A percentile compares a stretch with the other conserved stretches of the same genome.
Evolutionary conservation across 2,329 filamentous ascomycete genomes (phyloP).

Genomic region (Stagonosporopsis cucurbitacearum): DNA sequence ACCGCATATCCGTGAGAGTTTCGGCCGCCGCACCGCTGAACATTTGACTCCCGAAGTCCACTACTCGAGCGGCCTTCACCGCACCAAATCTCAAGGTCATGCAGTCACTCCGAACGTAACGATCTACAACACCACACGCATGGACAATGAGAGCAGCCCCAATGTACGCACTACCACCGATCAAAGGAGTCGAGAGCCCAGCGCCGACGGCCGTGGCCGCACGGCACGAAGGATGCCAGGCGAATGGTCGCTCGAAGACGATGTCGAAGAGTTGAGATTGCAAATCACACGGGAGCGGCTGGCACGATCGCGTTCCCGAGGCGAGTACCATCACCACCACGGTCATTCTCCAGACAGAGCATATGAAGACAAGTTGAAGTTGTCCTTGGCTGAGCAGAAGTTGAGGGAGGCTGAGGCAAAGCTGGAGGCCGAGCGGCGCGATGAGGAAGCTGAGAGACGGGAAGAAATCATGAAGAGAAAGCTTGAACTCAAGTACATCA

Average conservation of each 20-base stretch:
- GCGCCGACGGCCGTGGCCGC: constrained; percentile 42
- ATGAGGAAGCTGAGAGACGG: constrained; percentile 42
- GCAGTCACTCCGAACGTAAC: constrained; percentile 54
- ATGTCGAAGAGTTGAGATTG: constrained; percentile 40
- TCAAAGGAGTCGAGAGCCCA: constrained; percentile 34
- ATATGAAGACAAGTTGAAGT: constrained; percentile 40
- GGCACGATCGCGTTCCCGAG: constrained; percentile 34
- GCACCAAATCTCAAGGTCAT: constrained; percentile 54
- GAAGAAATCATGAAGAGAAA: constrained; percentile 46
- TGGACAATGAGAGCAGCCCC: constrained; percentile 46
- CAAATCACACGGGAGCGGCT: constrained; percentile 32
- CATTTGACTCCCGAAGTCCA: constrained; percentile 39
- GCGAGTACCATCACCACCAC: constrained; percentile 32
- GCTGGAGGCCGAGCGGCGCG: constrained; percentile 43
- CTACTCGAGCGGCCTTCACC: constrained; percentile 47
- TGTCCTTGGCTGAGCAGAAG: constrained; percentile 44
- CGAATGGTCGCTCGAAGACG: constrained; percentile 46
- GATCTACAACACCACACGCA: constrained; percentile 54
- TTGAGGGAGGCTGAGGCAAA: constrained; percentile 46
- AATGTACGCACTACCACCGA: constrained; percentile 40
- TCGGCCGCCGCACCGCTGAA: constrained; percentile 38
- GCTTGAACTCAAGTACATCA: constrained; percentile 47
- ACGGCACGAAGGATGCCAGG: constrained; percentile 37
- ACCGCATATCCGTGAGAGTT: constrained; percentile 23
- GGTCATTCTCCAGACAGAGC: constrained; percentile 24